Evolutionary conservation across 208 protist species (phyloP).

Genomic region (Leishmania tropica): DNA sequence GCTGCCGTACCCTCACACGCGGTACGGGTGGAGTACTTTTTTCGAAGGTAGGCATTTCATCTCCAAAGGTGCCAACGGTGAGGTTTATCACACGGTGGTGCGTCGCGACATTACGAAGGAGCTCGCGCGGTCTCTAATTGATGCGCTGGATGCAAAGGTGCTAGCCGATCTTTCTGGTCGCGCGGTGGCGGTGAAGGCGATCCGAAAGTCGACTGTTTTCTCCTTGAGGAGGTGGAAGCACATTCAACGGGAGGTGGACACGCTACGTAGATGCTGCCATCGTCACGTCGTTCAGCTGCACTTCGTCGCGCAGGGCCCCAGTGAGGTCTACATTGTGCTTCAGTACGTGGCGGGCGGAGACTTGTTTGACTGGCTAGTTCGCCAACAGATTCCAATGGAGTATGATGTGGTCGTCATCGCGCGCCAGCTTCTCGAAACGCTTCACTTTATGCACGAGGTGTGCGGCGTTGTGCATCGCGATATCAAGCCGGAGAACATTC

Average conservation of each 20-base stretch:
- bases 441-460: constrained; percentile 55
- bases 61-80: constrained; percentile 48
- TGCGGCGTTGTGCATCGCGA: constrained; percentile 92
- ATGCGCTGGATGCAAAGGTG: constrained; percentile 9
- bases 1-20: constrained; percentile 41
- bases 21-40: constrained; percentile 45
- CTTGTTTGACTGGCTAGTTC: constrained; percentile 64
- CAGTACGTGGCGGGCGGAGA: constrained; percentile 50
- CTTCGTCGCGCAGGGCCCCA: constrained; percentile 47
- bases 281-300: constrained; percentile 58
- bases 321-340: constrained; percentile 58
- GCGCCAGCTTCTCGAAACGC: constrained; percentile 43
- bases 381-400: constrained; percentile 45
- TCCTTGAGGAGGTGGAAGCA: constrained; percentile 50
- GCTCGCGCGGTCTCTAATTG: neutral
- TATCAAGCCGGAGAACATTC: constrained; percentile 96
- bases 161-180: constrained; percentile 20
- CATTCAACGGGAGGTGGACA: constrained; percentile 52
- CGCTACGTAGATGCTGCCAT: constrained; percentile 39
- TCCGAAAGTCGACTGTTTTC: constrained; percentile 56
- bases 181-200: constrained; percentile 52
- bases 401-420: constrained; percentile 50
- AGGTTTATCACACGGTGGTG: constrained; percentile 41
- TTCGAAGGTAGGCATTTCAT: constrained; percentile 50
- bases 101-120: constrained; percentile 23